These are phyloP conservation scores for Epithele typhae DNA, from an alignment of 768 basidiomycete species.

Conservation along the genomic window DNA sequence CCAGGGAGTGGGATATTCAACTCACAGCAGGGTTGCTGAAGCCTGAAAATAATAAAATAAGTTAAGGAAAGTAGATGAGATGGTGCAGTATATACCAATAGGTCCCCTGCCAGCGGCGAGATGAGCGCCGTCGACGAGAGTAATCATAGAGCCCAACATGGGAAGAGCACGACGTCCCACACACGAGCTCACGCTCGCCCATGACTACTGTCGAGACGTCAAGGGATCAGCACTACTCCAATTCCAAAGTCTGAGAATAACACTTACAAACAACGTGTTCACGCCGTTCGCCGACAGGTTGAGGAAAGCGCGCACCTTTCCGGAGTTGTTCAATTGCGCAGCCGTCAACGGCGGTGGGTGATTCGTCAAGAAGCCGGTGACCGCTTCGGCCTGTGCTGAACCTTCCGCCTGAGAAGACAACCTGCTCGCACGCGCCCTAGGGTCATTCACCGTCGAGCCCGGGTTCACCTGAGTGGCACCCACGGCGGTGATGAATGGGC, in stretches of 20 bases:
- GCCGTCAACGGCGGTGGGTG: slow-evolving; percentile 32
- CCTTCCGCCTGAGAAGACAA: slow-evolving; percentile 35
- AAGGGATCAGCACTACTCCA: not conserved
- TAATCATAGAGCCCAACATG: slow-evolving; percentile 30
- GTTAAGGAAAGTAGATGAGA: too few relatives aligned
- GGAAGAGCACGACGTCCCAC: slow-evolving; percentile 33
- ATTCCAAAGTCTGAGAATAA: too few relatives aligned
- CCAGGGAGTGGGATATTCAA: slow-evolving; percentile 19
- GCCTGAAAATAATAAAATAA: slow-evolving; percentile 8
- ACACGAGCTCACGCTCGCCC: slow-evolving; percentile 28
- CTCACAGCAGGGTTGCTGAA: slow-evolving; percentile 62
- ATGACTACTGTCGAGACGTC: slow-evolving; percentile 21
- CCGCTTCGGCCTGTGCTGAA: slow-evolving; percentile 34
- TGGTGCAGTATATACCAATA: slow-evolving; percentile 15
- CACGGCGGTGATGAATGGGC: slow-evolving; percentile 36
- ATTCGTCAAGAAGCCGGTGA: slow-evolving; percentile 25
- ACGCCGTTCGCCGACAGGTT: slow-evolving; percentile 33
- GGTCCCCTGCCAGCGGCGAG: slow-evolving; percentile 29
- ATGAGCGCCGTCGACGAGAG: slow-evolving; percentile 34
- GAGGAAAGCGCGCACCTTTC: slow-evolving; percentile 19
- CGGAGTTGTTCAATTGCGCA: slow-evolving; percentile 32
- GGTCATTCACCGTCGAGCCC: slow-evolving; percentile 27
- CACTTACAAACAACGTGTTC: not conserved
- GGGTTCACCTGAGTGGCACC: slow-evolving; percentile 35
- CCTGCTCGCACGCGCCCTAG: slow-evolving; percentile 32